Base-by-base conservation (phyloP, 345 rosid species). In the Nasturtium officinale region DNA sequence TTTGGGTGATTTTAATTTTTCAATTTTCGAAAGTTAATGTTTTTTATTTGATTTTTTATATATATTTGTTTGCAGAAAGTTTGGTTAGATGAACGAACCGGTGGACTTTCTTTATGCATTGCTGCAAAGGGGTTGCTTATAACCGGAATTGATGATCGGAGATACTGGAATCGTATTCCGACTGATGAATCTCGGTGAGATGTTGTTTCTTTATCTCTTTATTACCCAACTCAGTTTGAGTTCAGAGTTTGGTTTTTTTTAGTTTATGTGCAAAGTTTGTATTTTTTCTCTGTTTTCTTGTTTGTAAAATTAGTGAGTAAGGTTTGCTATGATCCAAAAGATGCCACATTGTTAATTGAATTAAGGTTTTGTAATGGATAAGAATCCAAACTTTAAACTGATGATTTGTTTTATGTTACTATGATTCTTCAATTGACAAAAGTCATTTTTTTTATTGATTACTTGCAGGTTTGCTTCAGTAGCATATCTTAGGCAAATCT, bases 401-500 rank as follows among this genome's bases (percentile, higher is more conserved):
- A 21, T 60, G 11, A 20, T 9, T n/a, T 46, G 48, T 48, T 29
- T 32, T 56, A 28, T 50, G 23, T 69, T 33, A 28, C 51, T 26
- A 10, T 26, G 40, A 28, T 54, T 68, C 29, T 28, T 54, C 0
- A 56, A 28, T 28, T 68, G 29, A 68, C 51, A 4, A 26, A 25
- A 1, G 35, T 35, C 18, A 6, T 15, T 6, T 17, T 23, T 35
- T 40, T 15, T 13, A 12, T 38, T 38, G n/a, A 40, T 73, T 77
- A 56, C 6, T 7, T 78, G 74, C 46, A 96, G 99, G 61, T 96
- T 96, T 59, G 13, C 70, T 6, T 83, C 89, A 16, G 86, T 92
- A 38, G 97, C 98, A 37, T 96, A 90, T 76, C 87, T 96, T 57
- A 97, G 89, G 78, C 99, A 92, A 78, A 90, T 82, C 58, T 96